Conservation (phyloP, 139 green algal species). For the Asterochloris erici region DNA sequence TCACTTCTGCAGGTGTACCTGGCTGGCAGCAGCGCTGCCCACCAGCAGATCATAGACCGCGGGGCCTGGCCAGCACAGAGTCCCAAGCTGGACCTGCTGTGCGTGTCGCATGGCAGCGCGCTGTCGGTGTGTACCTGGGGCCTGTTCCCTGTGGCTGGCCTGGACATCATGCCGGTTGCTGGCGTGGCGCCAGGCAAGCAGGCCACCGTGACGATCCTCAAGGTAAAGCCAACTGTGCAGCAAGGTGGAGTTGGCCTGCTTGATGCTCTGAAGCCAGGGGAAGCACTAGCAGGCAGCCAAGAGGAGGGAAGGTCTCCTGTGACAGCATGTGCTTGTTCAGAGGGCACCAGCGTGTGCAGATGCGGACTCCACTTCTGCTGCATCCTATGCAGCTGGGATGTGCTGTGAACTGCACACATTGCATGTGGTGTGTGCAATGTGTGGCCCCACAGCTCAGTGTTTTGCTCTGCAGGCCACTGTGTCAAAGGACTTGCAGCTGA, state of each 20-base stretch:
- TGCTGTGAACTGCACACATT: too few relatives aligned
- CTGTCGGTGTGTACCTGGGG: slow-evolving; percentile 9
- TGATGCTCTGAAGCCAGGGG: too few relatives aligned
- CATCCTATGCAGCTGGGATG: too few relatives aligned
- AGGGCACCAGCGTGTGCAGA: too few relatives aligned
- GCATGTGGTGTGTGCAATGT: background rate
- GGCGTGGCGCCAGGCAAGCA: slow-evolving; percentile 2
- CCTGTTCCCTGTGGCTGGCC: slow-evolving; percentile 11
- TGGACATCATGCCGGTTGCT: slow-evolving; percentile 10
- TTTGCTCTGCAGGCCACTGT: slow-evolving; percentile 11
- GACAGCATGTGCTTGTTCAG: too few relatives aligned
- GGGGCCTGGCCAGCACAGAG: background rate
- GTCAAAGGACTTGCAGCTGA: background rate
- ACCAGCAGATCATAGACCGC: background rate
- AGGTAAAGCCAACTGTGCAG: background rate
- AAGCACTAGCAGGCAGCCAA: too few relatives aligned
- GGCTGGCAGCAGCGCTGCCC: background rate
- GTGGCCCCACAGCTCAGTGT: background rate
- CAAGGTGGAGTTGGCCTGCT: too few relatives aligned
- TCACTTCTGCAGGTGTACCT: too few relatives aligned
- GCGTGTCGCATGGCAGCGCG: slow-evolving; percentile 4
- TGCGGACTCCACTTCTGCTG: too few relatives aligned
- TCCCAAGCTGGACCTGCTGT: slow-evolving; percentile 15
- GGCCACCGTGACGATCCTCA: slow-evolving; percentile 1
- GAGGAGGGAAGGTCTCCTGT: too few relatives aligned